Evolutionary conservation across 1,284 basidiomycete species (phyloP), one percentile per base, ranked within the genome.

Genomic region (Boletus calvinii): DNA sequence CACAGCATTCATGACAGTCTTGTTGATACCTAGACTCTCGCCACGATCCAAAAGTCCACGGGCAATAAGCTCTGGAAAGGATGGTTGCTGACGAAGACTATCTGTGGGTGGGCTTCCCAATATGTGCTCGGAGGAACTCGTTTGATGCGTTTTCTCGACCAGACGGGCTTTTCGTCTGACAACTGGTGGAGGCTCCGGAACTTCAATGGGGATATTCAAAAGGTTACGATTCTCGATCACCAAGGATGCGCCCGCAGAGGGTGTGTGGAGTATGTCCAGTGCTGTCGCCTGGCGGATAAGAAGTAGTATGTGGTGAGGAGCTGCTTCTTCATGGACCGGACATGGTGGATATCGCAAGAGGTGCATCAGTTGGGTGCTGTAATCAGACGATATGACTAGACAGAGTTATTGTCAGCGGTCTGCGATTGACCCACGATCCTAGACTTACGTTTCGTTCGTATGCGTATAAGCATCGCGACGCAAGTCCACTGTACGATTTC

Each of bases 381-480:
- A 94, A 68, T 95, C 93, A 17, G 86, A 79, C 7, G 85, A 79
- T 55, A 97, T 85, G 34, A 97, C 93, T 93, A 61, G 37, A 52
- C 13, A 17, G 47, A 34, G 46, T 26, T 6, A 29, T 7, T 29
- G 58, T 62, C 56, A 57, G 44, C 39, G 57, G 41, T 44, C 11
- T 43, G 53, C 18, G 42, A 58, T 13, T 31, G 32, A 12, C 42
- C 52, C 17, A 37, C 35, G 12, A 26, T 24, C 40, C 10, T 39
- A 22, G 26, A 72, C 87, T 71, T 61, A 93, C 92, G 70, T 63
- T 88, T 79, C 64, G 93, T 94, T 39, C 94, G 84, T 62, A 96
- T 91, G 42, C 95, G 84, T 52, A 97, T 80, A 11, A 98, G 79
- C 93, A 97, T 94, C 0, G 92, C 90, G 15, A 96, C 83, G 63